Percentiles rank a stretch among this genome's conserved stretches.
phyloP scores from a whole-genome alignment of 2,329 filamentous ascomycete genomes.

The Diaporthe vaccinii region DNA sequence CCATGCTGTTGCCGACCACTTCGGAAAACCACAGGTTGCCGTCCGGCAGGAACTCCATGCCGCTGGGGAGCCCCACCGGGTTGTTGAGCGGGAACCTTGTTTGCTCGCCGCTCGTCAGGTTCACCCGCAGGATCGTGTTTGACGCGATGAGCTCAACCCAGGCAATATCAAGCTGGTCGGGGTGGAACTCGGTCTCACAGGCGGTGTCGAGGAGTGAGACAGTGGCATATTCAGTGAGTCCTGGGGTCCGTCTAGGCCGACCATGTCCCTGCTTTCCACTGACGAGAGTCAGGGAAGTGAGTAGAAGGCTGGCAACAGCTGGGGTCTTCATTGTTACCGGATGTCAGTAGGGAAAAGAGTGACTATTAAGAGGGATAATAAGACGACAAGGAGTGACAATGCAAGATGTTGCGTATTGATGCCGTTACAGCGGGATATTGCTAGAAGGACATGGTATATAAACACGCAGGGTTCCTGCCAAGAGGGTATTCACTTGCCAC shows the following conservation, averaged over 20 bases:
- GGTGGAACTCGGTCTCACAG: conserved; percentile 26
- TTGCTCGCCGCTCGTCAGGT: conserved; percentile 25
- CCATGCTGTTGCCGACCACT: conserved; percentile 24
- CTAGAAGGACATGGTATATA: conserved; percentile 12
- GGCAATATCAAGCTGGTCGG: conserved; percentile 3
- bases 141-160: conserved; percentile 25
- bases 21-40: conserved; percentile 25
- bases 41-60: conserved; percentile 30
- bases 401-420: neutral
- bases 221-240: conserved; percentile 4
- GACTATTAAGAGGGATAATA: neutral
- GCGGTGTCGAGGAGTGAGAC: conserved; percentile 20
- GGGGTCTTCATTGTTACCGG: conserved; percentile 1
- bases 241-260: neutral
- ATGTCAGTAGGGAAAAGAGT: neutral
- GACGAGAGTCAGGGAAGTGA: conserved; percentile 3
- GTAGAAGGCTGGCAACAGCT: neutral
- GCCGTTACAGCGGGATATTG: neutral
- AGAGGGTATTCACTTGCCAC: neutral
- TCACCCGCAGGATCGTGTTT: conserved; percentile 21
- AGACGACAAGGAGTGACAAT: neutral
- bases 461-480: neutral
- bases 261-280: neutral
- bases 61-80: conserved; percentile 8
- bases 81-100: conserved; percentile 23